These are phyloP conservation scores for Chrysanthemum lavandulifolium DNA, from an alignment of 129 eudicot species.

Conservation along the genomic window DNA sequence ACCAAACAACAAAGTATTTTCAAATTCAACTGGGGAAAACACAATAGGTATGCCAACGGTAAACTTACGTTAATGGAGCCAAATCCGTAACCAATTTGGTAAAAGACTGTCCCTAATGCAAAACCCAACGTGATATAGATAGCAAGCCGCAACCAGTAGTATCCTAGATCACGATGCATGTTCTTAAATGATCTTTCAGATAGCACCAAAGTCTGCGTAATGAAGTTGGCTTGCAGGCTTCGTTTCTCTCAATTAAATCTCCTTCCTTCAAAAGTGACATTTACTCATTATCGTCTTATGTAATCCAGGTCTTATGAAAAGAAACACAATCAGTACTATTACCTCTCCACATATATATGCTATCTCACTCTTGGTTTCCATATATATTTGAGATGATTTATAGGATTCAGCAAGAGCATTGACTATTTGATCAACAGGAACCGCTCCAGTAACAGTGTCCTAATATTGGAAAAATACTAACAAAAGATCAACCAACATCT, in stretches of 20 bases:
- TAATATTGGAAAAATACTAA: conserved; percentile 16
- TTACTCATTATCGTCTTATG: neutral
- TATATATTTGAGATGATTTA: conserved; percentile 45
- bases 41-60: too few relatives aligned
- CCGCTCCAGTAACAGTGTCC: conserved; percentile 42
- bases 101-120: conserved; percentile 22
- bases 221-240: conserved; percentile 37
- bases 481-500: too few relatives aligned
- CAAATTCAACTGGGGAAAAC: too few relatives aligned
- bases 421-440: conserved; percentile 42
- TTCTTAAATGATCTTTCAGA: conserved; percentile 48
- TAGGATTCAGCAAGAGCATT: conserved; percentile 43
- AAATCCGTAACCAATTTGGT: conserved; percentile 10
- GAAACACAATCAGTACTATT: neutral
- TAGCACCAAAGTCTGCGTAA: conserved; percentile 46
- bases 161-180: conserved; percentile 29
- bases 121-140: conserved; percentile 20
- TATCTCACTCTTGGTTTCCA: conserved; percentile 35
- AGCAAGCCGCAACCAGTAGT: conserved; percentile 31
- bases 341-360: conserved; percentile 45
- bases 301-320: neutral
- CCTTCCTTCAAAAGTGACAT: conserved; percentile 34
- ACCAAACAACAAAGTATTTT: too few relatives aligned
- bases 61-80: conserved; percentile 16
- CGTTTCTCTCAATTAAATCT: conserved; percentile 31